phyloP scores from a whole-genome alignment of 2,329 filamentous ascomycete species.

The Paraconiothyrium brasiliense region DNA sequence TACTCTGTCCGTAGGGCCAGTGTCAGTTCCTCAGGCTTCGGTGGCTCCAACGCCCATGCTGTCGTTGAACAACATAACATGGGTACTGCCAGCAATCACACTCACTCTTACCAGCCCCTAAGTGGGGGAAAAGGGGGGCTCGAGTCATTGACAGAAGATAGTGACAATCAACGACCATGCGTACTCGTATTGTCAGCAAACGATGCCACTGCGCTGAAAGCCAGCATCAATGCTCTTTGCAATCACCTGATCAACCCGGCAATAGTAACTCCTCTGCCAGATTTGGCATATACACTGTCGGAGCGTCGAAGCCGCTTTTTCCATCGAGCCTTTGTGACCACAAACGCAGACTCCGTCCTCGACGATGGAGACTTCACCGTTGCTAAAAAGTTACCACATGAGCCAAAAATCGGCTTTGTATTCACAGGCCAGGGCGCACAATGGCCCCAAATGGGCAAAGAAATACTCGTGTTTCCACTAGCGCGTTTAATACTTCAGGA shows the following conservation, averaged over 20 bases:
- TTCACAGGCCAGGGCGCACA: slow-evolving; percentile 40
- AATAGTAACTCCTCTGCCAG: slow-evolving; percentile 15
- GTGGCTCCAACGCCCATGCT: slow-evolving; percentile 38
- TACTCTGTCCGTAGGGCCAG: slow-evolving; percentile 21
- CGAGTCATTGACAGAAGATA: background rate
- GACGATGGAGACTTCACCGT: too few relatives aligned
- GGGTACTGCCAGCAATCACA: background rate
- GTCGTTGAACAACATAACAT: slow-evolving; percentile 26
- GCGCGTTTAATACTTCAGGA: slow-evolving; percentile 20
- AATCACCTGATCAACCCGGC: slow-evolving; percentile 13
- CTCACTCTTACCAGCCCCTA: background rate
- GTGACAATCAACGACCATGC: background rate
- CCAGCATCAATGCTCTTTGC: background rate
- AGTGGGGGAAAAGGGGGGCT: slow-evolving; percentile 11
- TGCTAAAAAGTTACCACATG: background rate
- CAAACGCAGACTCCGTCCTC: too few relatives aligned
- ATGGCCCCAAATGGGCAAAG: slow-evolving; percentile 29
- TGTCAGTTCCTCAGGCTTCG: slow-evolving; percentile 36
- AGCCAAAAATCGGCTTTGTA: slow-evolving; percentile 20
- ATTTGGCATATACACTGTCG: slow-evolving; percentile 33
- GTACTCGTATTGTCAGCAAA: slow-evolving; percentile 22
- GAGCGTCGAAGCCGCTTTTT: slow-evolving; percentile 23
- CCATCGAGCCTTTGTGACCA: slow-evolving; percentile 15
- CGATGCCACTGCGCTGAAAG: slow-evolving; percentile 10
- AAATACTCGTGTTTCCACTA: slow-evolving; percentile 19